Base-by-base conservation (phyloP, 108 stramenopile genomes). In the Pseudonitzschia multistriata region DNA sequence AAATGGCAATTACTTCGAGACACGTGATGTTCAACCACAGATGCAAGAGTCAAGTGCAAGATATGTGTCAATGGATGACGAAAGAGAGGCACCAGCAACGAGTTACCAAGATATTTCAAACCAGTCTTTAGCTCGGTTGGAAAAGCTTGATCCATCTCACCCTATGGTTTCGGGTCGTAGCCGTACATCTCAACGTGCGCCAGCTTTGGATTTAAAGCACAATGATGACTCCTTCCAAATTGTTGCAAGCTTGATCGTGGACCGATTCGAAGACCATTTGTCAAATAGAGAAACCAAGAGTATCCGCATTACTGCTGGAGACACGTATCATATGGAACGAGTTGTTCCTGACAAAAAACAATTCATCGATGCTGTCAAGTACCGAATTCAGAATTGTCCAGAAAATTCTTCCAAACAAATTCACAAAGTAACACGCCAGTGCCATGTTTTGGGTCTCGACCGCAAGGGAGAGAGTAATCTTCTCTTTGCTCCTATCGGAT, bases 221-320 rank as follows among this genome's bases (percentile, higher is more conserved):
- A 90, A 90, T 45, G 91, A 92, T 62, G 85, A 79, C 45, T 74
- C 84, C 6, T 90, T 87, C 74, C 86, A 85, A 66, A 81, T 88
- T 29, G 63, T 93, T 47, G 92, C 88, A 21, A 87, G 70, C 40
- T 54, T 90, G 45, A 54, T 90, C 10, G 78, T 86, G 13, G 80
- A 86, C 31, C 76, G 77, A 13, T 81, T 86, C 27, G 60, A 79
- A 37, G 73, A 85, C 15, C 75, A 81, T 21, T 39, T 86, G 21
- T 33, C 74, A 3, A 49, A 62, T 27, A 5, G n/a, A 29, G 66
- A 48, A 30, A 71, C 34, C 19, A 65, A 47, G 37, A 61, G 67
- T 59, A 63, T 85, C 67, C 63, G 67, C 22, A 19, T 90, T 17
- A 61, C 77, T 0, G 45, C 56, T 5, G 84, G 76, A n/a, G 89